Evolutionary conservation across 106 monocot genomes (phyloP).

Genomic region (Agapanthus africanus): DNA sequence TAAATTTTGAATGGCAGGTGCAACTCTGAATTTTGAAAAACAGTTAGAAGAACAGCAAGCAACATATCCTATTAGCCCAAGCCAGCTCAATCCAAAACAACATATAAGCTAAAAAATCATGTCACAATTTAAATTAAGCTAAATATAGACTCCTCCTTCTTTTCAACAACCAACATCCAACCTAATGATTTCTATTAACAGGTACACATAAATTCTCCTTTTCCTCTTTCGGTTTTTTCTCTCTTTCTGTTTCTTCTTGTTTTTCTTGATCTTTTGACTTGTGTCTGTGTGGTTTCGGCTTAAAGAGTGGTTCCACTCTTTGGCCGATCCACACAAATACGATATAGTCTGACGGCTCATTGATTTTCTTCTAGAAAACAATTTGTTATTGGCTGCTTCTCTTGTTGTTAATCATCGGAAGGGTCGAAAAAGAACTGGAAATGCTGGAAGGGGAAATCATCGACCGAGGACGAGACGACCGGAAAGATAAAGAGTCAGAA

Average conservation of each 20-base stretch:
- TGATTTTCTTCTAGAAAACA: neutral
- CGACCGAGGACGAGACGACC: neutral
- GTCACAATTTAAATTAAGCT: neutral
- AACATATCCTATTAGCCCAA: neutral
- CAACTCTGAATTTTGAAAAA: constrained; percentile 5
- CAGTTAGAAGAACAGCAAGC: neutral
- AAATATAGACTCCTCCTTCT: neutral
- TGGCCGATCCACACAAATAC: constrained; percentile 1
- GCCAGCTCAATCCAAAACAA: neutral
- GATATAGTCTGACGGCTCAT: neutral
- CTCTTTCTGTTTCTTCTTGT: neutral
- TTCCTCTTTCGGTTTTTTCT: neutral
- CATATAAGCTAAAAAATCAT: too few relatives aligned
- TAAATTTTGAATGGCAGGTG: too few relatives aligned
- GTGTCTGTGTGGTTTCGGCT: too few relatives aligned
- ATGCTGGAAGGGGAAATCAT: constrained; percentile 6
- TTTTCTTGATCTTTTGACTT: neutral
- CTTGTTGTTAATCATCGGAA: constrained; percentile 1
- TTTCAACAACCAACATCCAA: neutral
- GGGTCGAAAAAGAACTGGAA: constrained; percentile 1
- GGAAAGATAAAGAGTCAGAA: neutral
- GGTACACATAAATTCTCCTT: too few relatives aligned
- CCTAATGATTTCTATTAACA: neutral
- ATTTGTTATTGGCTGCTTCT: neutral
- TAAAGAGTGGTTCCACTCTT: constrained; percentile 12